Evolutionary conservation across 495 filamentous ascomycete species (phyloP).

Genomic region (Acidomyces sp.): DNA sequence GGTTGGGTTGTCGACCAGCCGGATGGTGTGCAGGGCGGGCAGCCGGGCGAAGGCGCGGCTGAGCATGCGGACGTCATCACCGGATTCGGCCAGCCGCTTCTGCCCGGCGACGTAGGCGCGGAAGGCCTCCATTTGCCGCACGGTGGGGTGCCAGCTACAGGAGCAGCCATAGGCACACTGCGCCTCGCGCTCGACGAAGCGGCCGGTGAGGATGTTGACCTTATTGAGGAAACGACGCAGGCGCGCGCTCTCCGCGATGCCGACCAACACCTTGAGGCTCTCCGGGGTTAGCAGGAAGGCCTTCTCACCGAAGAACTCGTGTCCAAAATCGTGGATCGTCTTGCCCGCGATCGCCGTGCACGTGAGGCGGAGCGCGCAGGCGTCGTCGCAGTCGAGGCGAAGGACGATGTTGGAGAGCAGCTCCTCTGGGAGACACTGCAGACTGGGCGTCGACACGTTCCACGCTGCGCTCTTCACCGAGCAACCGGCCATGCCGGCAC

Average conservation of each 20-base stretch:
- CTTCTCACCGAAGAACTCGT: constrained; percentile 14
- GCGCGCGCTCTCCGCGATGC: constrained; percentile 5
- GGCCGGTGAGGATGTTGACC: constrained; percentile 9
- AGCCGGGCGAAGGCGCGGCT: constrained; percentile 8
- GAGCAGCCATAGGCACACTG: constrained; percentile 4
- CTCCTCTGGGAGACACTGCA: constrained; percentile 12
- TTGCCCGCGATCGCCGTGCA: constrained; percentile 8
- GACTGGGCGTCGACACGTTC: not conserved
- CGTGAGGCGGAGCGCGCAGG: constrained; percentile 8
- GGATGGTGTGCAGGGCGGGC: not conserved
- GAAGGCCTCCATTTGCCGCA: constrained; percentile 7
- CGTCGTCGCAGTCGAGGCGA: constrained; percentile 13
- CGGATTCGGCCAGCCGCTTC: constrained; percentile 4
- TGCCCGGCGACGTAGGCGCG: constrained; percentile 9
- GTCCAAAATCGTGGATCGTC: constrained; percentile 15
- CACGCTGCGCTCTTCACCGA: not conserved
- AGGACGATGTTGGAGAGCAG: constrained; percentile 15
- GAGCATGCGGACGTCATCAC: constrained; percentile 5
- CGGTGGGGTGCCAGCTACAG: constrained; percentile 7
- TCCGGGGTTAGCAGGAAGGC: constrained; percentile 14
- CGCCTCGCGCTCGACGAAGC: constrained; percentile 8
- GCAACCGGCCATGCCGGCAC: too few relatives aligned
- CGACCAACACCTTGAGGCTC: constrained; percentile 10
- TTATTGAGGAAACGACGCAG: constrained; percentile 4
- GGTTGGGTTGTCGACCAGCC: not conserved